Percentiles rank a stretch among this genome's conserved stretches.
Conservation (phyloP, 2,329 filamentous ascomycete species). For the Botrytis cinerea region DNA sequence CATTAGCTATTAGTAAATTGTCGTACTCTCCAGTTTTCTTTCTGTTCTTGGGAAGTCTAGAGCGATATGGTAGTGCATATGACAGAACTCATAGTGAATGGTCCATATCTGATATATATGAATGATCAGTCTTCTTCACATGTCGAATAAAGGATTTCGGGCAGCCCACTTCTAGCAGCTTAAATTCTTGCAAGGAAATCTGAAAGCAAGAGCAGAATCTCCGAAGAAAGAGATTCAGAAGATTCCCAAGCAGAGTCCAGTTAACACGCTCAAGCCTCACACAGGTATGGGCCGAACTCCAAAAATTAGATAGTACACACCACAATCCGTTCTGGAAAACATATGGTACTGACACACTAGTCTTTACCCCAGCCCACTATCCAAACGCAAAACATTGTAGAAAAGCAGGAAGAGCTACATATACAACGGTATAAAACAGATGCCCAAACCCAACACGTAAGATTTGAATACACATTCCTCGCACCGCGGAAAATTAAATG, state of each 20-base stretch:
- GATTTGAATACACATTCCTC: neutral
- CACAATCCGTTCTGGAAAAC: neutral
- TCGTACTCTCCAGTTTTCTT: neutral
- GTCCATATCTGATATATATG: too few relatives aligned
- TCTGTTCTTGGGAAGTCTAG: too few relatives aligned
- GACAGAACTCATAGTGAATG: fast-evolving
- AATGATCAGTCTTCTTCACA: too few relatives aligned
- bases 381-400: neutral
- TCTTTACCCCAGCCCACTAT: neutral
- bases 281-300: too few relatives aligned
- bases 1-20: fast-evolving
- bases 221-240: fast-evolving
- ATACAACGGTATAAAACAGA: neutral
- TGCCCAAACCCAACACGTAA: neutral
- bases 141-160: too few relatives aligned
- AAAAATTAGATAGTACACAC: too few relatives aligned
- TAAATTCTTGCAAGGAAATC: too few relatives aligned
- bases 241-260: too few relatives aligned
- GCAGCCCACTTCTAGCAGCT: too few relatives aligned
- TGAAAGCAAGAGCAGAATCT: too few relatives aligned
- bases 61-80: too few relatives aligned
- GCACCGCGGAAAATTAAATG: neutral
- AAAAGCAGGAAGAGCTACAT: neutral
- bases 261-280: too few relatives aligned
- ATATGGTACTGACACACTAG: neutral